Evolutionary conservation across 257 asterid genomes (phyloP), one percentile per base, ranked within the genome.

Genomic region (Fraxinus quadrangulata): DNA sequence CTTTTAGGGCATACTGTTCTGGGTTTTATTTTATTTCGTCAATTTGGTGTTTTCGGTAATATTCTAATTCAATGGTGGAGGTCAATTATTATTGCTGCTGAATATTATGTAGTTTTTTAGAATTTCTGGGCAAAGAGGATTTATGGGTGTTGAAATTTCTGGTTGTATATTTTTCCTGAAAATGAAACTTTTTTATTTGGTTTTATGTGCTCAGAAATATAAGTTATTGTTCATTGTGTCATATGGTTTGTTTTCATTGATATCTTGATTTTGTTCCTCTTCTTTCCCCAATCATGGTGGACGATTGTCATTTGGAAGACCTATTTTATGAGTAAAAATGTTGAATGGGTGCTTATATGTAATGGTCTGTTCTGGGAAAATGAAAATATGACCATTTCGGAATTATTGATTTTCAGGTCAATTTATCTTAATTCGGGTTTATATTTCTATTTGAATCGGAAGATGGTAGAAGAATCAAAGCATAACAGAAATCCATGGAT

Each of bases 381-480:
- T 63, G 14, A 19, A 24, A 9, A 24, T 63, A 11, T 63, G 36
- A 63, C 17, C 34, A 63, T 63, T 10, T 63, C 17, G 31, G 11
- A 63, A 63, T 26, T 3, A 26, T 63, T 63, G 33, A 24, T 63
- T 23, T 63, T 63, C 33, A 86, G 84, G 83, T 67, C 79, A 67
- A 76, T 78, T 78, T 17, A 31, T 71, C 71, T 75, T 78, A 79
- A 39, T 75, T 78, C 65, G 14, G 10, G 69, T 12, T 56, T 40
- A 19, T 30, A 16, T 6, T 40, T 42, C 69, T 78, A 40, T 73
- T 76, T 63, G 2, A 14, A 21, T 30, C 12, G 7, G 69, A 63
- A 79, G 49, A 85, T 85, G 89, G 89, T 82, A 30, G 91, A 80
- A 19, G 82, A 81, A 79, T 65, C 78, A 69, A 78, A 78, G 84